phyloP scores from a whole-genome alignment of 208 protist species.

The Naegleria gruberi region DNA sequence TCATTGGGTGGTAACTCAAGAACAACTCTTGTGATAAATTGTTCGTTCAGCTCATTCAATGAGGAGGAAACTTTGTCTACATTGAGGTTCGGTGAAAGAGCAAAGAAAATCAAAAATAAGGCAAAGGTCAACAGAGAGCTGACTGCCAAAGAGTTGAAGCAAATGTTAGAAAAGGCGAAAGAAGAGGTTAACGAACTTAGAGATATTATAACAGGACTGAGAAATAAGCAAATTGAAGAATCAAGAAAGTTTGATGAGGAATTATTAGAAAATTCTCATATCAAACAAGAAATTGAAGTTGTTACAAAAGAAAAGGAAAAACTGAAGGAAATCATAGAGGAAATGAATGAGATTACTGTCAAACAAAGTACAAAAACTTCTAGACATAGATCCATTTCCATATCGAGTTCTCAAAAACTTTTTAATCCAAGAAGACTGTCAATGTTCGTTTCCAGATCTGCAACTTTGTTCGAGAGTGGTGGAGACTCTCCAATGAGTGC shows the following conservation, averaged over 20 bases:
- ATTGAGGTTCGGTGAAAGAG: conserved; percentile 55
- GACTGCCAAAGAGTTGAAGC: conserved; percentile 42
- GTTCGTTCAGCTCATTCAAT: neutral
- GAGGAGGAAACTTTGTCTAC: neutral
- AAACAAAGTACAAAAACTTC: neutral
- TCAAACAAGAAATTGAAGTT: neutral
- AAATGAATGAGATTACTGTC: neutral
- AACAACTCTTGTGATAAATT: neutral
- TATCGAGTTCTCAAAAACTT: no score
- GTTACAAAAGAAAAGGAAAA: neutral
- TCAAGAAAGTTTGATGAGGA: neutral
- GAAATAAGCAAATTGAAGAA: neutral
- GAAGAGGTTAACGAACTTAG: neutral
- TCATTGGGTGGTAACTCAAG: conserved; percentile 9
- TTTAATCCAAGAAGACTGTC: no score
- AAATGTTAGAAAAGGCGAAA: neutral
- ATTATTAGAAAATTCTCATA: neutral
- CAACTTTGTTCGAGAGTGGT: no score
- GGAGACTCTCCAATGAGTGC: no score
- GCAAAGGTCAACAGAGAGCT: conserved; percentile 64
- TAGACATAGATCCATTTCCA: no score
- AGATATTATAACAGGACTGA: neutral
- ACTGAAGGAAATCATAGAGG: neutral
- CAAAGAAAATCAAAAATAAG: conserved; percentile 68
- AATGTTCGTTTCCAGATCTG: no score